Evolutionary conservation across 257 asterid species (phyloP).

Genomic region (Rehmannia glutinosa): DNA sequence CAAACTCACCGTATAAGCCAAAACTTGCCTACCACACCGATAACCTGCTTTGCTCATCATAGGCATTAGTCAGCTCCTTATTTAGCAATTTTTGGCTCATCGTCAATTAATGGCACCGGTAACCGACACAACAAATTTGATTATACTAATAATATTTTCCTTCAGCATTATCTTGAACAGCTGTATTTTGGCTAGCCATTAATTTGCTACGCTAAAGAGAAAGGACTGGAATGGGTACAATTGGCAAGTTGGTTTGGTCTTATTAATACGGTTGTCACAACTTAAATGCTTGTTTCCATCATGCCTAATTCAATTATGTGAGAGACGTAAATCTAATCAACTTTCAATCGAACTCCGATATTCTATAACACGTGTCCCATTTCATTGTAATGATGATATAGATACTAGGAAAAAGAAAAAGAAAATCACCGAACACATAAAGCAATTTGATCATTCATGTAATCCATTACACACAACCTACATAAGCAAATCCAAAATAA

Average conservation of each 20-base stretch:
- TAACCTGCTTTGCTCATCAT: constrained; percentile 4
- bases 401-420: neutral
- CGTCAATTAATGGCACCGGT: no score
- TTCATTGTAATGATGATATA: neutral
- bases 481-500: neutral
- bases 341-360: constrained; percentile 1
- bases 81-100: constrained; percentile 4
- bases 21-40: constrained; percentile 14
- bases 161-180: no score
- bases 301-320: neutral
- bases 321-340: constrained; percentile 8
- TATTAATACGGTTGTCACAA: neutral
- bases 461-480: neutral
- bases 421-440: neutral
- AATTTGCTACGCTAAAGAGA: neutral
- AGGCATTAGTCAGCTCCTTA: constrained; percentile 5
- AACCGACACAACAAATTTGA: no score
- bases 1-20: constrained; percentile 9
- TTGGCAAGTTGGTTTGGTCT: neutral
- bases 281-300: neutral
- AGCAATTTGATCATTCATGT: no score
- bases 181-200: neutral
- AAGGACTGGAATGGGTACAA: neutral
- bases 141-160: no score
- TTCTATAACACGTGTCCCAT: constrained; percentile 4